Evolutionary conservation across 73 alveolate genomes (phyloP).

Genomic region (Paraurostyla sp.): DNA sequence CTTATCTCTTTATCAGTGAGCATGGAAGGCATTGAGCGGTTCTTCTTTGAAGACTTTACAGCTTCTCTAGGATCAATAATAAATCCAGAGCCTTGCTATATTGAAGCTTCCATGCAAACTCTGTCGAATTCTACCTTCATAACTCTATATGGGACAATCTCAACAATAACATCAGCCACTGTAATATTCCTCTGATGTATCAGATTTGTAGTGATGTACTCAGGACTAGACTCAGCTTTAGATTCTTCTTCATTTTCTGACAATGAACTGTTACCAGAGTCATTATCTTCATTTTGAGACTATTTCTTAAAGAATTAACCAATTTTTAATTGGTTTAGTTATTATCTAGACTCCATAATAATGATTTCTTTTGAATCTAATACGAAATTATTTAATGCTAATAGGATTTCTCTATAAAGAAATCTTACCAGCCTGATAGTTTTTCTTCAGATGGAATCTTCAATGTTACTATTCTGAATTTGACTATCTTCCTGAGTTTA

Average conservation of each 20-base stretch:
- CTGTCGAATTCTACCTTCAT: background rate
- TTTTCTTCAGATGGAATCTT: background rate
- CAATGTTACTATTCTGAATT: background rate
- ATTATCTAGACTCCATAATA: background rate
- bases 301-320: background rate
- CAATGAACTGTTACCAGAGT: too few species aligned
- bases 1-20: background rate
- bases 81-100: background rate
- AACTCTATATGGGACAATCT: background rate
- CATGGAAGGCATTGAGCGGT: background rate
- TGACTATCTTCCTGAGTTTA: background rate
- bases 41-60: background rate
- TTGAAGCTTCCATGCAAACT: background rate
- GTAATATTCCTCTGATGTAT: too few species aligned
- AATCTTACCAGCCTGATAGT: background rate
- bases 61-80: slow-evolving; percentile 2
- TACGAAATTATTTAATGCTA: background rate
- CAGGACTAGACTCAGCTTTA: too few species aligned
- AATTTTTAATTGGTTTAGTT: background rate
- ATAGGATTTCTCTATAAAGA: background rate
- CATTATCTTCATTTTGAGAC: too few species aligned
- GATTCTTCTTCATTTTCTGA: too few species aligned
- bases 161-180: background rate
- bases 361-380: background rate
- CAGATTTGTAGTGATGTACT: too few species aligned